phyloP scores from a whole-genome alignment of 176 grass and related monocot genomes.

The Puccinellia tenuiflora region DNA sequence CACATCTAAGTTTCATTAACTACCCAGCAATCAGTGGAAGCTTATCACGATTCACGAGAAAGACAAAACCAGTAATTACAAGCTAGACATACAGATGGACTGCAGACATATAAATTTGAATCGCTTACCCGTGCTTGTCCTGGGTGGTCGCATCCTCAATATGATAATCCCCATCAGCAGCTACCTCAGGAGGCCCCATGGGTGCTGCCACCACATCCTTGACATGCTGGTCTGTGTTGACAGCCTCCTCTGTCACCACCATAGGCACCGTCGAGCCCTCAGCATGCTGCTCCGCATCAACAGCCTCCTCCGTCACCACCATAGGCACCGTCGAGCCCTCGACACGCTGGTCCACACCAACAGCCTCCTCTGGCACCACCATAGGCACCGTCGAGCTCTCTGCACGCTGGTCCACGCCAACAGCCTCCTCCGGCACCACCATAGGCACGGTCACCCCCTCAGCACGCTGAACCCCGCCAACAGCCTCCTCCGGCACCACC shows the following conservation, averaged over 20 bases:
- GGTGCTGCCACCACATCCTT: background rate
- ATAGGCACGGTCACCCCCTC: background rate
- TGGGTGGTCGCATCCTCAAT: slow-evolving; percentile 28
- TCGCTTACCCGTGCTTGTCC: slow-evolving; percentile 45
- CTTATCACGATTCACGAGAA: background rate
- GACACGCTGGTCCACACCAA: background rate
- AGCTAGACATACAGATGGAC: background rate
- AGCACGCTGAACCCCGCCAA: background rate
- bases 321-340: background rate
- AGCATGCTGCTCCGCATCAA: background rate
- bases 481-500: background rate
- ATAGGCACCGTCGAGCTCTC: background rate
- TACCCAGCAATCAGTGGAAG: background rate
- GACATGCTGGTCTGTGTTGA: background rate
- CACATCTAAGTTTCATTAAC: background rate
- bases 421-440: background rate
- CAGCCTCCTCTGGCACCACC: background rate
- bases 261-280: background rate
- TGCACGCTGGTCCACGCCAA: background rate
- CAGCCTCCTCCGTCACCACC: background rate
- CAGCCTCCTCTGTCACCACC: background rate
- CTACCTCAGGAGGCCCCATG: background rate
- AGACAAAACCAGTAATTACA: background rate
- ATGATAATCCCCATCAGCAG: slow-evolving; percentile 21
- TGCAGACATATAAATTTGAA: background rate